These are phyloP conservation scores for Epichloe gansuensis DNA, from an alignment of 2,329 filamentous ascomycete genomes.

Conservation along the genomic window DNA sequence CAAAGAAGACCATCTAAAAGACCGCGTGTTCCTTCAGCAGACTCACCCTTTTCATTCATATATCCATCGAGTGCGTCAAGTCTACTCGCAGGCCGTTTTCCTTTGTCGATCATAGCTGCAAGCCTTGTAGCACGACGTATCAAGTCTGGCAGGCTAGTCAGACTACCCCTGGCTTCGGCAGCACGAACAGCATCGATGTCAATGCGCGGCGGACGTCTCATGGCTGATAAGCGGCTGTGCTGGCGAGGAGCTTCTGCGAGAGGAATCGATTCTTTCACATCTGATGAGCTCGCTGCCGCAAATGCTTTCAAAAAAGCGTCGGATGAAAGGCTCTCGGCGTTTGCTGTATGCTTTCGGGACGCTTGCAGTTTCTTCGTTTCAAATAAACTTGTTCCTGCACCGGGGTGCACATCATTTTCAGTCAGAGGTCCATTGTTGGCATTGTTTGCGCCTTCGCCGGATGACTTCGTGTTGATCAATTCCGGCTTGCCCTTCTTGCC, in stretches of 20 bases:
- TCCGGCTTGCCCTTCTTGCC: conserved; percentile 48
- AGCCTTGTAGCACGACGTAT: conserved; percentile 80
- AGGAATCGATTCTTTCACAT: conserved; percentile 23
- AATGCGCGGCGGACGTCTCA: conserved; percentile 57
- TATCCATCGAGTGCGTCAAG: conserved; percentile 42
- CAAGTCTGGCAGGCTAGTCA: conserved; percentile 84
- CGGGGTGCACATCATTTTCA: conserved; percentile 34
- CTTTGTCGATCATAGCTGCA: conserved; percentile 78
- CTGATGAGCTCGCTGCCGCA: conserved; percentile 34
- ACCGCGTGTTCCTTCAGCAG: conserved; percentile 7
- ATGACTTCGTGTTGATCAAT: conserved; percentile 31
- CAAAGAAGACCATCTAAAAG: neutral
- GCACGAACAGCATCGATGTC: conserved; percentile 73
- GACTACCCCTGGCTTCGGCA: conserved; percentile 73
- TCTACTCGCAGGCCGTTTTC: conserved; percentile 50
- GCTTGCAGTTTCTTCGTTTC: conserved; percentile 18
- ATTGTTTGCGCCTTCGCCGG: conserved; percentile 3
- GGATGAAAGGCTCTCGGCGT: conserved; percentile 21
- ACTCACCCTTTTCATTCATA: conserved; percentile 30
- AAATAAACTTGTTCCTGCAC: conserved; percentile 35
- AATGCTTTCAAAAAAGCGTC: conserved; percentile 39
- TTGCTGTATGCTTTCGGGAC: conserved; percentile 8
- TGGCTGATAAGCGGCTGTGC: conserved; percentile 38
- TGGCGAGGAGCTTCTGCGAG: conserved; percentile 17
- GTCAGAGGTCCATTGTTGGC: conserved; percentile 22